These are phyloP conservation scores for Staphylotrichum tortipilum DNA, from an alignment of 495 filamentous ascomycete genomes.

Conservation along the genomic window DNA sequence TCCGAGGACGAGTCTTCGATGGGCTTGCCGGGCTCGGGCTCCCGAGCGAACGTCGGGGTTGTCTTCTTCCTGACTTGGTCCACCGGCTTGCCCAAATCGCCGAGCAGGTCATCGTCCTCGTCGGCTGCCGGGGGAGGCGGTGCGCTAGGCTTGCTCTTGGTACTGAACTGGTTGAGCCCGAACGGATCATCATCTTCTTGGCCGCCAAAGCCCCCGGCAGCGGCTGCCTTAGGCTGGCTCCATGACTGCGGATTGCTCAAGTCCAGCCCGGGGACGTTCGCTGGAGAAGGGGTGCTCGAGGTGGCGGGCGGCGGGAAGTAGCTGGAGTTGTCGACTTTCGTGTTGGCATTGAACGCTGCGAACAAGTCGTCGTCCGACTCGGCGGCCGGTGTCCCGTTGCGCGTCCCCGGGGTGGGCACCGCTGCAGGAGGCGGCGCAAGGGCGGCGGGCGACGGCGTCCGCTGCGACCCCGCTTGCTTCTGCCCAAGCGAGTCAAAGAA, in stretches of 20 bases:
- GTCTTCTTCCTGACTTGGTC: constrained; percentile 53
- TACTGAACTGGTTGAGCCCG: constrained; percentile 61
- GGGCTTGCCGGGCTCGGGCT: constrained; percentile 37
- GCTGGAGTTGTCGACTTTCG: constrained; percentile 52
- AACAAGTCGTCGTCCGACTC: constrained; percentile 51
- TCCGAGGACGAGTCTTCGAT: constrained; percentile 39
- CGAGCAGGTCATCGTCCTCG: constrained; percentile 87
- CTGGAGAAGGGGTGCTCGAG: constrained; percentile 21
- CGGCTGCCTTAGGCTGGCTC: constrained; percentile 17
- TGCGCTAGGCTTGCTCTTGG: constrained; percentile 25
- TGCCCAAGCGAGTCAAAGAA: constrained; percentile 63
- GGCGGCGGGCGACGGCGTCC: constrained; percentile 31
- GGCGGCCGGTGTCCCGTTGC: constrained; percentile 23
- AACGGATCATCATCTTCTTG: constrained; percentile 80
- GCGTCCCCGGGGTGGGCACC: constrained; percentile 4
- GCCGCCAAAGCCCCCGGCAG: constrained; percentile 20
- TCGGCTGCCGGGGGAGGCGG: constrained; percentile 42
- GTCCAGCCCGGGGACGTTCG: constrained; percentile 22
- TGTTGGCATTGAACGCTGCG: constrained; percentile 50
- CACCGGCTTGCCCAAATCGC: constrained; percentile 76
- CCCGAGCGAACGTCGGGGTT: constrained; percentile 28
- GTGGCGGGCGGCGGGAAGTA: constrained; percentile 46
- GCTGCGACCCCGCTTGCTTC: constrained; percentile 22
- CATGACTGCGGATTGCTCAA: constrained; percentile 33
- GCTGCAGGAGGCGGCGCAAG: constrained; percentile 12